Conservation (phyloP, 2,329 filamentous ascomycete species). For the Capronia epimyces region DNA sequence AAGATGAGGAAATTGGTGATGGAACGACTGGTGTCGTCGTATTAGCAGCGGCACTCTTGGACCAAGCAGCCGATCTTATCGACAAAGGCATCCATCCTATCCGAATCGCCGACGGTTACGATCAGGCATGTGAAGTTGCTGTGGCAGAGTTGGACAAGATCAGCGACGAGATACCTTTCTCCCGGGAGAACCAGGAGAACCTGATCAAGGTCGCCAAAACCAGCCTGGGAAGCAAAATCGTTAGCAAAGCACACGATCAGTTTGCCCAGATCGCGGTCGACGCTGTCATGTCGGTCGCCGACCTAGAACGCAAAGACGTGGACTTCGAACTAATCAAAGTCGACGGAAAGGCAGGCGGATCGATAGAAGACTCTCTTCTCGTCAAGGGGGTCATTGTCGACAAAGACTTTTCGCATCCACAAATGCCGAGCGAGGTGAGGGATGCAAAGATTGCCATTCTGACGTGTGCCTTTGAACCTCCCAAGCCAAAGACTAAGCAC, state of each 20-base stretch:
- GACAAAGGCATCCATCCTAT: conserved; percentile 99
- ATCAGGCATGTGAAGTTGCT: conserved; percentile 94
- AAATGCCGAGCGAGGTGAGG: conserved; percentile 93
- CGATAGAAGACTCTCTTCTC: conserved; percentile 86
- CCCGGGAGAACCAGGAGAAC: conserved; percentile 72
- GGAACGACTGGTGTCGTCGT: conserved; percentile 98
- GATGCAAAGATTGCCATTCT: conserved; percentile 97
- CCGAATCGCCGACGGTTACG: conserved; percentile 95
- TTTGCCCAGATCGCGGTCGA: conserved; percentile 97
- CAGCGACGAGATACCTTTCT: conserved; percentile 84
- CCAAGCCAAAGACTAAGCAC: conserved; percentile 99
- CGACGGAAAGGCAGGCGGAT: conserved; percentile 92
- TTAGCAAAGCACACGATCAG: conserved; percentile 97
- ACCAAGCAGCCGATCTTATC: conserved; percentile 95
- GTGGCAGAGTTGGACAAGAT: conserved; percentile 88
- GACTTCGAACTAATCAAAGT: conserved; percentile 99
- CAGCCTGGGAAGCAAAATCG: conserved; percentile 95
- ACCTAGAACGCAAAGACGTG: conserved; percentile 92
- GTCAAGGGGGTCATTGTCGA: conserved; percentile 98
- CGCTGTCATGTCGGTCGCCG: conserved; percentile 91
- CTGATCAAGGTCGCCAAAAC: conserved; percentile 92
- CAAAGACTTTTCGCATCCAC: conserved; percentile 99
- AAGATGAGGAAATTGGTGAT: conserved; percentile 98
- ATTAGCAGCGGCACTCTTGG: conserved; percentile 84
- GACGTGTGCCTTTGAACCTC: conserved; percentile 96